A percentile compares a stretch with the other conserved stretches of the same genome.
phyloP scores from a whole-genome alignment of 805 yeast species.

The Lachancea waltii region DNA sequence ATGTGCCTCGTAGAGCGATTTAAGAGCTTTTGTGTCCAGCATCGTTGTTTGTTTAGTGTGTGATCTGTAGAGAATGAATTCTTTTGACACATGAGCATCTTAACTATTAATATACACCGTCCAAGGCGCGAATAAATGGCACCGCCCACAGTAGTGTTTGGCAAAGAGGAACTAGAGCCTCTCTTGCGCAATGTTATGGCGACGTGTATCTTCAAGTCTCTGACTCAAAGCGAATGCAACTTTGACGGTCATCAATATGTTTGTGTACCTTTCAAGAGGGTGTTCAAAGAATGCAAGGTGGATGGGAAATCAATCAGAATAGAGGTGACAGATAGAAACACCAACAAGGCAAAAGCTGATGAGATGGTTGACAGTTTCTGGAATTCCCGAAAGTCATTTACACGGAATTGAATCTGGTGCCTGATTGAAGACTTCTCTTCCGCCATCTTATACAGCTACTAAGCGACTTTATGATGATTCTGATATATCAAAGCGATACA shows the following conservation, averaged over 20 bases:
- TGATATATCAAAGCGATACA: too few species aligned
- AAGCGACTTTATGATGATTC: too few species aligned
- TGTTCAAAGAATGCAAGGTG: constrained; percentile 40
- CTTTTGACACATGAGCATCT: too few species aligned
- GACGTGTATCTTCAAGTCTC: constrained; percentile 33
- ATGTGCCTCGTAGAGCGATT: constrained; percentile 30
- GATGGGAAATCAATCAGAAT: constrained; percentile 27
- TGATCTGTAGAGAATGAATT: too few species aligned
- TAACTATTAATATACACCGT: too few species aligned
- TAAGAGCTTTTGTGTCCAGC: constrained; percentile 3
- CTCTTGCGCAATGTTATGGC: constrained; percentile 18
- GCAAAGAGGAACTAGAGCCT: constrained; percentile 32
- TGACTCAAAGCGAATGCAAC: constrained; percentile 44
- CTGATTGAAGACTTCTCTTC: too few species aligned
- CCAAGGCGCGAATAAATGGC: too few species aligned
- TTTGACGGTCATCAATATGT: constrained; percentile 37
- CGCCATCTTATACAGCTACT: too few species aligned
- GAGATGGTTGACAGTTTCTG: constrained; percentile 6
- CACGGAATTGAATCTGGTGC: not conserved
- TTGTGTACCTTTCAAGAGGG: constrained; percentile 44
- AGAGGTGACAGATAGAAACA: constrained; percentile 37
- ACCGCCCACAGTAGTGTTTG: constrained; percentile 43
- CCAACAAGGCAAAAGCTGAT: constrained; percentile 22
- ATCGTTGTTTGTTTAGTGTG: not conserved
- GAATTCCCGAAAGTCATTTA: not conserved